phyloP scores from a whole-genome alignment of 2,329 filamentous ascomycete genomes.

The Fusarium devonianum region DNA sequence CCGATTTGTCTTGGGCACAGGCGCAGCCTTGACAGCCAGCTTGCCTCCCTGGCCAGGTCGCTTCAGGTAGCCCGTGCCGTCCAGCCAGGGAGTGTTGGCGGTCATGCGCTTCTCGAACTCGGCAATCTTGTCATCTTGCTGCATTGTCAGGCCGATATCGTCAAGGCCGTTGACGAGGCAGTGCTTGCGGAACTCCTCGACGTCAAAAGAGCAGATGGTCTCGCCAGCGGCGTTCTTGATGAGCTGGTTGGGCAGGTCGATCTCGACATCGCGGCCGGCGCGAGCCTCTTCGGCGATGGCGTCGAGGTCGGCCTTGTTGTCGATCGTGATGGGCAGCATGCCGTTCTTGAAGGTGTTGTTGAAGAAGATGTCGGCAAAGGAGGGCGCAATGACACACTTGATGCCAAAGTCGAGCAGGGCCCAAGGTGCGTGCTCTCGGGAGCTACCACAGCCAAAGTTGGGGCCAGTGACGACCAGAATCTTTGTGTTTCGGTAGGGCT shows the following conservation, averaged over 20 bases:
- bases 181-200: constrained; percentile 93
- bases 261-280: constrained; percentile 83
- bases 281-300: constrained; percentile 78
- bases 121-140: constrained; percentile 87
- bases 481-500: constrained; percentile 83
- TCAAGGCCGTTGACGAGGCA: constrained; percentile 93
- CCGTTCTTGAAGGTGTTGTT: constrained; percentile 99
- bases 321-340: constrained; percentile 87
- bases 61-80: constrained; percentile 82
- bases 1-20: constrained; percentile 87
- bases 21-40: constrained; percentile 65
- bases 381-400: constrained; percentile 89
- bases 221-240: constrained; percentile 80
- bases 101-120: constrained; percentile 82
- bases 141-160: constrained; percentile 94
- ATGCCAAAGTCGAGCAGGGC: constrained; percentile 96
- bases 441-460: constrained; percentile 95
- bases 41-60: constrained; percentile 62
- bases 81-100: constrained; percentile 85
- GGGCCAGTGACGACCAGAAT: constrained; percentile 89
- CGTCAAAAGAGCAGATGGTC: constrained; percentile 79
- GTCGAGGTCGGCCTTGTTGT: constrained; percentile 70
- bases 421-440: constrained; percentile 96
- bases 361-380: constrained; percentile 83
- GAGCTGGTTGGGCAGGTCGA: constrained; percentile 85